A percentile compares a stretch with the other conserved stretches of the same genome.
phyloP scores from a whole-genome alignment of 805 yeast species.

The Candida chilensis region DNA sequence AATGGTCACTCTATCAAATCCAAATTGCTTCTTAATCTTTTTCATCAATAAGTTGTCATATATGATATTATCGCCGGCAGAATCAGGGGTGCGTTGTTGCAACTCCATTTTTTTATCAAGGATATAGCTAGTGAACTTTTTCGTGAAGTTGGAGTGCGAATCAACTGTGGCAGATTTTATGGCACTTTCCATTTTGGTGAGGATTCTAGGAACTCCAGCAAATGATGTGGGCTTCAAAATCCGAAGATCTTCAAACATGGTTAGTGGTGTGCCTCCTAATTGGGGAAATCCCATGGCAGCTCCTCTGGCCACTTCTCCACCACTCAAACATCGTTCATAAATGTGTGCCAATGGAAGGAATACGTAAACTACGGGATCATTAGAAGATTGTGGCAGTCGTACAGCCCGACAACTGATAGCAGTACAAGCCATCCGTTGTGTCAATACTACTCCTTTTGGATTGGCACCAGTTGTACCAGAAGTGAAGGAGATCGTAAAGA shows the following conservation, averaged over 20 bases:
- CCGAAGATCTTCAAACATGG: constrained; percentile 50
- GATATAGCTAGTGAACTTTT: too few species aligned
- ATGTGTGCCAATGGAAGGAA: constrained; percentile 26
- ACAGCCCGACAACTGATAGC: too few species aligned
- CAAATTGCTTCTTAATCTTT: constrained; percentile 33
- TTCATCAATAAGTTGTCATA: constrained; percentile 26
- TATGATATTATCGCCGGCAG: constrained; percentile 6
- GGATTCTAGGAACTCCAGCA: constrained; percentile 56
- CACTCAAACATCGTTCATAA: constrained; percentile 26
- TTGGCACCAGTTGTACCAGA: constrained; percentile 27
- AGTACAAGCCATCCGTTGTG: constrained; percentile 17
- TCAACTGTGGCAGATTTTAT: constrained; percentile 36
- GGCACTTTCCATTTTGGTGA: constrained; percentile 53
- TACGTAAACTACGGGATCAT: constrained; percentile 20
- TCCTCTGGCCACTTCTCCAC: constrained; percentile 36
- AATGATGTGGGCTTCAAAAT: constrained; percentile 43
- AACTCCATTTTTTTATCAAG: too few species aligned
- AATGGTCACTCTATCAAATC: constrained; percentile 31
- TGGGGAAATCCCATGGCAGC: constrained; percentile 46
- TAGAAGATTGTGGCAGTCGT: too few species aligned
- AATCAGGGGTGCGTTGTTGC: too few species aligned
- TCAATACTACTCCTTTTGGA: constrained; percentile 26
- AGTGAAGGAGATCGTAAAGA: constrained; percentile 24
- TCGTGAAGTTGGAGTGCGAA: too few species aligned
- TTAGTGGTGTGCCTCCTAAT: constrained; percentile 34